These are phyloP conservation scores for Stephania cephalantha DNA, from an alignment of 164 flowering plant species.

Conservation along the genomic window DNA sequence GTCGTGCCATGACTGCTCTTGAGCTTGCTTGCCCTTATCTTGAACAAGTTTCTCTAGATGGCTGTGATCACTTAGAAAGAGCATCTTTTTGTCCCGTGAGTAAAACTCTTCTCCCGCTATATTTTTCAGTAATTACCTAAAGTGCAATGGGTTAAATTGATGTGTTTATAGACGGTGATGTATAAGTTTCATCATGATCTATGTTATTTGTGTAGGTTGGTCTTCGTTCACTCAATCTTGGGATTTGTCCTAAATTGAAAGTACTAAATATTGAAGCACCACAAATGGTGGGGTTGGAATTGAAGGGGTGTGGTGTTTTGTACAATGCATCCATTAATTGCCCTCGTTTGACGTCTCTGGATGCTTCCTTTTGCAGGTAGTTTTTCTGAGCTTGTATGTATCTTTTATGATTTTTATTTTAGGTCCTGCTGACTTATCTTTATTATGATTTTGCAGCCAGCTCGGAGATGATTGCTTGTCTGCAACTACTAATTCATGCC, in stretches of 20 bases:
- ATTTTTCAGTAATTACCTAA: background rate
- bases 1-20: constrained; percentile 70
- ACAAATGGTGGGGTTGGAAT: constrained; percentile 64
- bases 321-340: constrained; percentile 73
- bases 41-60: constrained; percentile 72
- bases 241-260: constrained; percentile 89
- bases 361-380: constrained; percentile 98
- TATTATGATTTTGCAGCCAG: constrained; percentile 50
- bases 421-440: constrained; percentile 12
- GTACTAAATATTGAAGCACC: constrained; percentile 68
- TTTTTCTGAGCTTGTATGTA: background rate
- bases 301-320: constrained; percentile 95
- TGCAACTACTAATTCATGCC: constrained; percentile 73
- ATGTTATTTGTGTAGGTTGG: constrained; percentile 53
- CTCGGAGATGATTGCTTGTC: constrained; percentile 85
- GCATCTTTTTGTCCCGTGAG: constrained; percentile 88
- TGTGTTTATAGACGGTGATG: background rate
- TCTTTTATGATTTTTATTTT: background rate
- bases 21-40: constrained; percentile 71
- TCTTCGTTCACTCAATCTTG: constrained; percentile 78
- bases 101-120: constrained; percentile 7
- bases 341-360: constrained; percentile 71
- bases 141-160: background rate
- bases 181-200: background rate
- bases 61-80: constrained; percentile 92